Evolutionary conservation across 257 asterid species (phyloP).

Genomic region (Datura wrightii): DNA sequence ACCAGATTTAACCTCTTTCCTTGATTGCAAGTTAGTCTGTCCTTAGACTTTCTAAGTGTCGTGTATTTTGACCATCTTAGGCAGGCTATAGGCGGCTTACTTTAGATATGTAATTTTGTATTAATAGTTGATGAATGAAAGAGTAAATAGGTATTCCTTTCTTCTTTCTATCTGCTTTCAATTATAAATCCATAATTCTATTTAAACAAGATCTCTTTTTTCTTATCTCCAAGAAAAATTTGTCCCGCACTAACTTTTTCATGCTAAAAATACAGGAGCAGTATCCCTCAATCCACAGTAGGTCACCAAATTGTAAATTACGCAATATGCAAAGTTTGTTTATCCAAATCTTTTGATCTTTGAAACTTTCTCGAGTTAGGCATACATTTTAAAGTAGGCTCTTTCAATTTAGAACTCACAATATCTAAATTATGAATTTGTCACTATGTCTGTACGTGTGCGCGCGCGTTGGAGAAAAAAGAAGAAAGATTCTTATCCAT

Average conservation of each 20-base stretch:
- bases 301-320: conserved; percentile 7
- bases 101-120: not conserved
- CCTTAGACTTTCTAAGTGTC: not conserved
- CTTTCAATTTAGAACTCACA: not conserved
- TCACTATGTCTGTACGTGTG: not conserved
- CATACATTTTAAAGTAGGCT: not conserved
- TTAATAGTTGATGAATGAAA: not conserved
- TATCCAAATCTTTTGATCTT: not conserved
- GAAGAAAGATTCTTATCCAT: not conserved
- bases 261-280: not conserved
- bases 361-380: not conserved
- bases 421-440: not conserved
- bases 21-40: conserved; percentile 2
- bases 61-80: not conserved
- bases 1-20: not conserved
- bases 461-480: not conserved
- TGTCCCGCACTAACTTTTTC: not conserved
- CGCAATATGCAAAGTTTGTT: not conserved
- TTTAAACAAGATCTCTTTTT: not conserved
- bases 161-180: not conserved
- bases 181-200: not conserved
- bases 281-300: not conserved
- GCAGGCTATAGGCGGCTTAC: not conserved
- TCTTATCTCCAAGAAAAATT: not conserved
- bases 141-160: not conserved